Evolutionary conservation across 257 asterid genomes (phyloP).

Genomic region (Gentiana macrophylla): DNA sequence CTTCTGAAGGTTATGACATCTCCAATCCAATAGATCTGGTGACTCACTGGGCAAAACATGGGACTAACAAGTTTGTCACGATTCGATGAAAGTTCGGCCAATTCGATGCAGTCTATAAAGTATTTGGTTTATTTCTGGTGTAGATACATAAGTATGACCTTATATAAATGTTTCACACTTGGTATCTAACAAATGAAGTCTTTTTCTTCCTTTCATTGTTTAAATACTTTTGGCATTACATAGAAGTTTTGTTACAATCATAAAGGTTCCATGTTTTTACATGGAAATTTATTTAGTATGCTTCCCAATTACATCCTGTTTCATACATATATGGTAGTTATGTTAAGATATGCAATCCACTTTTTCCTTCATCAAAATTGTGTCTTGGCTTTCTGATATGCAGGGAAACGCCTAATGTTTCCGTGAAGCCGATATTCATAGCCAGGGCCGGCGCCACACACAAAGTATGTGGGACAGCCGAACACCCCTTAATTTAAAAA

Average conservation of each 20-base stretch:
- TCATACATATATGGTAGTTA: no score
- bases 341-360: no score
- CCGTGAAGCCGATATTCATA: no score
- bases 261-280: not conserved
- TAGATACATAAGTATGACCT: slow-evolving; percentile 39
- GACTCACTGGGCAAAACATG: slow-evolving; percentile 90
- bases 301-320: no score
- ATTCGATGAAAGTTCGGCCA: slow-evolving; percentile 37
- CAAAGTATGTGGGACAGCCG: no score
- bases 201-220: slow-evolving; percentile 15
- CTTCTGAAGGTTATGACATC: slow-evolving; percentile 61
- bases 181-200: slow-evolving; percentile 35
- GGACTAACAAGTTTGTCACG: slow-evolving; percentile 86
- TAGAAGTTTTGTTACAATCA: slow-evolving; percentile 10
- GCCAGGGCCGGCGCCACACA: no score
- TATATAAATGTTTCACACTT: slow-evolving; percentile 38
- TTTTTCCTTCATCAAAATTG: no score
- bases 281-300: no score
- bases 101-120: slow-evolving; percentile 19
- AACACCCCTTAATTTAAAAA: no score
- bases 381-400: no score
- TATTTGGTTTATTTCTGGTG: slow-evolving; percentile 38
- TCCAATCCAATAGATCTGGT: slow-evolving; percentile 64
- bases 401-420: no score
- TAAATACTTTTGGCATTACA: slow-evolving; percentile 27